Evolutionary conservation across 2,329 filamentous ascomycete genomes (phyloP).

Genomic region (Berkeleyomyces rouxiae): DNA sequence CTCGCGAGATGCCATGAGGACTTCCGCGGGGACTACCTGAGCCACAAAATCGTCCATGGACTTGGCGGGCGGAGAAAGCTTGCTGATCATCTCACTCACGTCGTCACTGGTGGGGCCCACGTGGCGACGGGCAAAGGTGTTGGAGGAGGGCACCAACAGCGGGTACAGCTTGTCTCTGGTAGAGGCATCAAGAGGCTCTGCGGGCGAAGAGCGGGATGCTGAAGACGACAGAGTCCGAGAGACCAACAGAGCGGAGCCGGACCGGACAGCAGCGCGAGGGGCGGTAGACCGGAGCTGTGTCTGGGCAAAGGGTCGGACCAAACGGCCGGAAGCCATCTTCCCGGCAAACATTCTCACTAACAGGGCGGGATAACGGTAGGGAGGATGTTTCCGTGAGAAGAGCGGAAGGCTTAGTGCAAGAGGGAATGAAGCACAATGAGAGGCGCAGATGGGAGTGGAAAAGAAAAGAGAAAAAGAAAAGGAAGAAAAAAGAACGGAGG

Average conservation of each 20-base stretch:
- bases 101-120: constrained; percentile 65
- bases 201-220: neutral
- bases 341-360: constrained; percentile 8
- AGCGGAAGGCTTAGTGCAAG: neutral
- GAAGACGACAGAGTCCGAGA: neutral
- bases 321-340: constrained; percentile 8
- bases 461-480: constrained; percentile 8
- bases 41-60: constrained; percentile 68
- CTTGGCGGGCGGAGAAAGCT: constrained; percentile 54
- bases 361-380: neutral
- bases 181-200: neutral
- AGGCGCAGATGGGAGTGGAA: neutral
- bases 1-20: constrained; percentile 30
- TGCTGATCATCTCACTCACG: constrained; percentile 61
- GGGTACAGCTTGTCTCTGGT: constrained; percentile 8
- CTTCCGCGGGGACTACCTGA: constrained; percentile 67
- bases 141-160: constrained; percentile 10
- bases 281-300: neutral
- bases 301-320: constrained; percentile 7
- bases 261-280: neutral
- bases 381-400: neutral
- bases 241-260: neutral
- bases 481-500: neutral
- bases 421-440: neutral
- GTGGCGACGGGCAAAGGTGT: constrained; percentile 57